Evolutionary conservation across 78 protist species (phyloP).

Genomic region (Bodo saltans): DNA sequence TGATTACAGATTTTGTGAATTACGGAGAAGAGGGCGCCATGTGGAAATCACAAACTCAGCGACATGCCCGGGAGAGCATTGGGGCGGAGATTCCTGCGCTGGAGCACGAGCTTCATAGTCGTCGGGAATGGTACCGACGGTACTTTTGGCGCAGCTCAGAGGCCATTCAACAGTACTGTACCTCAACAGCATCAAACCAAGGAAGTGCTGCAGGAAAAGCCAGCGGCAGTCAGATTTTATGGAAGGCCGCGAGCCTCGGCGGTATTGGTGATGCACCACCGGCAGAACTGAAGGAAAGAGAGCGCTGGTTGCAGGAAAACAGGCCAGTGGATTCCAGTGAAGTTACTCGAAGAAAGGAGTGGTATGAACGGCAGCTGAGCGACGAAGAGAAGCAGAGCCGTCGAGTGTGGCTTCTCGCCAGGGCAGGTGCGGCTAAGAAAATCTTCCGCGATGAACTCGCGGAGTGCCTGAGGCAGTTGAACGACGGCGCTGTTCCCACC

Average conservation of each 20-base stretch:
- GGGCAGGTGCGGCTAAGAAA: not conserved
- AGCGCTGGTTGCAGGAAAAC: not conserved
- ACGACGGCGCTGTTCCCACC: constrained; percentile 21
- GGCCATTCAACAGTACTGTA: not conserved
- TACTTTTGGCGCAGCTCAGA: constrained; percentile 11
- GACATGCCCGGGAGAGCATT: not conserved
- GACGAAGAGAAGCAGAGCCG: constrained; percentile 20
- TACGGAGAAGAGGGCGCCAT: constrained; percentile 1
- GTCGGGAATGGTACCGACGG: not conserved
- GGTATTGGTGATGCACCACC: not conserved
- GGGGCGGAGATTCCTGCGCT: not conserved
- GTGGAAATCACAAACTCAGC: not conserved
- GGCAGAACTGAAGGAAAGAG: not conserved
- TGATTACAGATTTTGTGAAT: not conserved
- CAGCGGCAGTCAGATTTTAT: not conserved
- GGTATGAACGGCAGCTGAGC: not conserved
- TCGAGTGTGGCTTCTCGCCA: not conserved
- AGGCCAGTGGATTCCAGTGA: not conserved
- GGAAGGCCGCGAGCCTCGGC: constrained; percentile 5
- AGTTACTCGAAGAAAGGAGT: not conserved
- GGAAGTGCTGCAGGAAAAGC: not conserved
- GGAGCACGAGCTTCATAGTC: not conserved
- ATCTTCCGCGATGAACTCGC: constrained; percentile 11
- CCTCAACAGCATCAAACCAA: too few relatives aligned
- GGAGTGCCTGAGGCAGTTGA: constrained; percentile 1